Evolutionary conservation across 1,139 yeast genomes (phyloP).

Genomic region (Arxiozyma bovina): DNA sequence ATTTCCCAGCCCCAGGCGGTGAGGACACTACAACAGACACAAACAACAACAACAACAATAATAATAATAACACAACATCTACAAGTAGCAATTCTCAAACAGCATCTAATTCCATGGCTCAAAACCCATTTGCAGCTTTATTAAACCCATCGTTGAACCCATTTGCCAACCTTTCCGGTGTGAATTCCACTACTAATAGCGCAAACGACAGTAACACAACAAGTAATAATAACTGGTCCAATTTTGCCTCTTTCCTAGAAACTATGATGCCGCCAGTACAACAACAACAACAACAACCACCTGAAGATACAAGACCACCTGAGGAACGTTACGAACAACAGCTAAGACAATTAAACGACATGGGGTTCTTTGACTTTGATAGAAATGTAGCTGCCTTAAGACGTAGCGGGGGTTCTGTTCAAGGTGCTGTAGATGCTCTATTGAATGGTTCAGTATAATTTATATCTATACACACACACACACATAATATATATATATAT

Average conservation of each 20-base stretch:
- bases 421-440: conserved; percentile 88
- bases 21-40: neutral
- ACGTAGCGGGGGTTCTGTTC: conserved; percentile 94
- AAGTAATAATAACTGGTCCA: neutral
- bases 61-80: conserved; percentile 10
- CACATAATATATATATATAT: neutral
- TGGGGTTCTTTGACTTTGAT: conserved; percentile 93
- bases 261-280: conserved; percentile 35
- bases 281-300: conserved; percentile 27
- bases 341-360: conserved; percentile 85
- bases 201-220: neutral
- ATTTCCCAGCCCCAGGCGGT: conserved; percentile 7
- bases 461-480: neutral
- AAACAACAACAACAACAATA: conserved; percentile 3
- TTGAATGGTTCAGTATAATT: conserved; percentile 42
- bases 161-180: conserved; percentile 18
- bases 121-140: conserved; percentile 46
- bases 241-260: conserved; percentile 32
- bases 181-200: neutral
- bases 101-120: conserved; percentile 13
- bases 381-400: conserved; percentile 84
- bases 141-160: conserved; percentile 39
- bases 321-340: conserved; percentile 91
- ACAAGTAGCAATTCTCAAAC: conserved; percentile 12
- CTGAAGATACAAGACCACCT: conserved; percentile 73